phyloP scores from a whole-genome alignment of 1,284 basidiomycete species.

The Mycosarcoma maydis region DNA sequence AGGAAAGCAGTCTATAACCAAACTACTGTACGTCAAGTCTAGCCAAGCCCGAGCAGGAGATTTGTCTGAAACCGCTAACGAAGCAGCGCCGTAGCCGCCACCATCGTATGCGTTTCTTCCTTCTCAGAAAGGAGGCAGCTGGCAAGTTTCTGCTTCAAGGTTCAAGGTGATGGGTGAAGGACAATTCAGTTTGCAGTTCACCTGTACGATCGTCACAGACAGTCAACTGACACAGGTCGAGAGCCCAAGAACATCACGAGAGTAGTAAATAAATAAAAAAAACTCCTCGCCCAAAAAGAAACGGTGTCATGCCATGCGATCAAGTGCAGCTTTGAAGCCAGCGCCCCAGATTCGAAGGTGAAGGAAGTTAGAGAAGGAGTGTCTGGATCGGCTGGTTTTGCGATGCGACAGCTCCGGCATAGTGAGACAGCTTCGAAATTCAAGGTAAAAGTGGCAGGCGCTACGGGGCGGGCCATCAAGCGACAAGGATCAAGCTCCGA shows the following conservation, averaged over 20 bases:
- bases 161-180: no score
- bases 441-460: constrained; percentile 13
- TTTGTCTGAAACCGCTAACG: neutral
- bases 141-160: no score
- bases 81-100: neutral
- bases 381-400: no score
- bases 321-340: neutral
- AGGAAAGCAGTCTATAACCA: no score
- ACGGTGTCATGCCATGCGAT: constrained; percentile 1
- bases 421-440: constrained; percentile 36
- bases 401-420: constrained; percentile 14
- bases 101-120: no score
- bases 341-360: no score
- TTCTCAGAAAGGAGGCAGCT: no score
- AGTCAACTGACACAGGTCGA: neutral
- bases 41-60: neutral
- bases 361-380: no score
- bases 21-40: no score
- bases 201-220: neutral
- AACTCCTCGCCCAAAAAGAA: no score
- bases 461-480: neutral
- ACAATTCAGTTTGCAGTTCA: neutral
- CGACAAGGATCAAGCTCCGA: constrained; percentile 1
- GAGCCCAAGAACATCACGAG: no score
- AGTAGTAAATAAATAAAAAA: no score